phyloP scores from a whole-genome alignment of 2,329 filamentous ascomycete species.

The Diaporthe australafricana region DNA sequence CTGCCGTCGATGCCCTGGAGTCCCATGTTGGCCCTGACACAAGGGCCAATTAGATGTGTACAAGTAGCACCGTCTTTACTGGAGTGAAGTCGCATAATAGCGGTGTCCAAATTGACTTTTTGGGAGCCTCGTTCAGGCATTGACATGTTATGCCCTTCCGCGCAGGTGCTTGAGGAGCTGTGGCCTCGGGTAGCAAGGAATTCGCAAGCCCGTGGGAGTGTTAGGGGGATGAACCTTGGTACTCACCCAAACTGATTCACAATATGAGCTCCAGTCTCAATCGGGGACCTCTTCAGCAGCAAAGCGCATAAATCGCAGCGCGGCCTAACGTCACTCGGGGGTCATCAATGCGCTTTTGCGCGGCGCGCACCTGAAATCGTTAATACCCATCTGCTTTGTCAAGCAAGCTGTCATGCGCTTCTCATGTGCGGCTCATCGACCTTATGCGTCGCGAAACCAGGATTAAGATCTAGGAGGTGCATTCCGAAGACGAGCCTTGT shows the following conservation, averaged over 20 bases:
- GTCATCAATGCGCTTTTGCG: constrained; percentile 14
- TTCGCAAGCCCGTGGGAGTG: not conserved
- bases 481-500: not conserved
- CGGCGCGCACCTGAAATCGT: not conserved
- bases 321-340: constrained; percentile 8
- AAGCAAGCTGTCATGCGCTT: constrained; percentile 2
- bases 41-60: constrained; percentile 8
- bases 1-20: not conserved
- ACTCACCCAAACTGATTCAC: not conserved
- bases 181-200: constrained; percentile 1
- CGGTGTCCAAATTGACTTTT: constrained; percentile 26
- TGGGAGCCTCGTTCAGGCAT: constrained; percentile 18
- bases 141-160: not conserved
- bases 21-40: not conserved
- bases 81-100: not conserved
- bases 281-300: not conserved
- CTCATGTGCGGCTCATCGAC: constrained; percentile 4
- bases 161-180: not conserved
- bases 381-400: not conserved
- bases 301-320: constrained; percentile 10
- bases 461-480: constrained; percentile 3
- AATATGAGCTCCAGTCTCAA: constrained; percentile 1
- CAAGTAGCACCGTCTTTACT: constrained; percentile 10
- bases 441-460: not conserved
- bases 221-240: constrained; percentile 6